Base-by-base conservation (phyloP, 1,284 basidiomycete genomes). In the Naganishia albida region DNA sequence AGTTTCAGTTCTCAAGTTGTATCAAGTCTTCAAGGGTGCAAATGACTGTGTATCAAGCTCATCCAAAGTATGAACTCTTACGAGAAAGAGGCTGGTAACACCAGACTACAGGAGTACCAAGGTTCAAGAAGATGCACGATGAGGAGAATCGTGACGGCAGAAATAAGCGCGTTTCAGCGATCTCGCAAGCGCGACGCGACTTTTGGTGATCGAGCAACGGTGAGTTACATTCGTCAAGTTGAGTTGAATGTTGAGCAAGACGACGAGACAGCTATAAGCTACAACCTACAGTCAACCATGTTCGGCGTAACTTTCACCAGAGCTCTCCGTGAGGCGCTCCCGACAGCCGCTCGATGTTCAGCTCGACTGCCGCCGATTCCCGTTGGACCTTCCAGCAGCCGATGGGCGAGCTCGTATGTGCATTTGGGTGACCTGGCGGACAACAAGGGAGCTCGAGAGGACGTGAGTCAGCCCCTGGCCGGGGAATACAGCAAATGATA, bases 361-460 rank as follows among this genome's bases (percentile, higher is more conserved):
- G 39, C 57, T 15, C 50, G 25, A 25, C 34, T 53, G 39, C 50
- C 40, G n/a, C 52, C 50, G 40, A 52, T 64, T 40, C 63, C 67
- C 13, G 48, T 40, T 30, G 63, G 67, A 18, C 67, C 63, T 15
- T 65, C 67, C 13, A 67, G 57, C 59, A 68, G 67, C 53, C 34
- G 67, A 43, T 68, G 67, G 67, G 63, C 67, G 7, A 65, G 67
- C 30, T 64, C 72, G 16, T 70, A 67, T 28, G 68, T 72, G 42
- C 70, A 73, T 56, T 65, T 78, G 46, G 72, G 71, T 48, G 72
- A 76, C 65, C 66, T 78, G 7, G 53, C 65, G 28, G 73, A 74
- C 7, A 71, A 74, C 38, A 72, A 72, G 69, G 77, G 76, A n/a
- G 72, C 75, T 12, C 74, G 71, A 18, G 72, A 71, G 66, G 50